Evolutionary conservation across 2,329 filamentous ascomycete genomes (phyloP), one percentile per base, ranked within the genome.

Genomic region (Magnaporthiopsis poae): DNA sequence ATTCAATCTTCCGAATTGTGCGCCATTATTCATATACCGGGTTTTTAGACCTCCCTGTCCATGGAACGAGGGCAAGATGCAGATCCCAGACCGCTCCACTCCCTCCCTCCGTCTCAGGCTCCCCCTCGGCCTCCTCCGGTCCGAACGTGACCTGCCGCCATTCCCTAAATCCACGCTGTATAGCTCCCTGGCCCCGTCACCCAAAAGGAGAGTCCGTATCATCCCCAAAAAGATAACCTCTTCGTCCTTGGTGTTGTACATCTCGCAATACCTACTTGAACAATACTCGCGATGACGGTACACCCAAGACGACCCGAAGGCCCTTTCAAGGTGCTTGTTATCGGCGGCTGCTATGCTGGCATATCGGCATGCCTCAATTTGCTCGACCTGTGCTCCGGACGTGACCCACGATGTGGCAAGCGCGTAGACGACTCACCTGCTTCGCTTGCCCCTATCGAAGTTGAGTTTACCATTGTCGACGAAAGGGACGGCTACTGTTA

Each of bases 401-500:
- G 80, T 68, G 73, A 76, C 9, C 79, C 84, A n/a, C 82, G 86
- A 18, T 78, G 80, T 64, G 73, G 66, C 27, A 70, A 67, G 62
- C 71, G 68, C 64, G 72, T 68, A 21, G 64, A 46, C n/a, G 64
- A 61, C 25, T 61, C 64, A 71, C 67, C 8, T 68, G 70, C 62
- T 69, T 68, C 64, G 67, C 71, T 56, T 56, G 67, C 68, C 68
- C 66, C 66, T 68, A 79, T 88, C 61, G 81, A 85, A 1, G 76
- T 91, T 18, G 83, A 91, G 56, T 87, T 93, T 64, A 92, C 88
- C 29, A 82, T 93, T 29, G 86, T 91, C 31, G 90, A 93, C 71
- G 89, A 92, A 75, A 81, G 89, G n/a, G 90, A 93, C 79, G 90
- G 90, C n/a, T 92, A 87, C 75, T 92, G 90, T 92, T 80, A 71